Percentiles rank a stretch among this genome's conserved stretches.
Conservation (phyloP, 352 stramenopile species). For the Discostella stelligera region DNA sequence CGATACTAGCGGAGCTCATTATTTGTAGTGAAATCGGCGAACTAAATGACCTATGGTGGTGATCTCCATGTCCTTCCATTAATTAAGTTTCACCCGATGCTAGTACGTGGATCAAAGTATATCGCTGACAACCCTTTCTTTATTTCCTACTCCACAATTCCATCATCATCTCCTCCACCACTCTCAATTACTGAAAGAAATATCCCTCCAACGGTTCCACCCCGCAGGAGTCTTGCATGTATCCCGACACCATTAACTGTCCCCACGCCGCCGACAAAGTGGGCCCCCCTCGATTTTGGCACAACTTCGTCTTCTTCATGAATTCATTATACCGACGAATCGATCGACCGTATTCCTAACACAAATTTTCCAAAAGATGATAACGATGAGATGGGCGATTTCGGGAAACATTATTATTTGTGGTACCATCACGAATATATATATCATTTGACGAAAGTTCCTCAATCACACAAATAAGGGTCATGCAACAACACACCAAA, state of each 20-base stretch:
- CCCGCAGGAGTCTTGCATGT: slow-evolving; percentile 77
- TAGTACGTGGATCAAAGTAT: neutral
- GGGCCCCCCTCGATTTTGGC: slow-evolving; percentile 73
- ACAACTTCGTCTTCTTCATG: slow-evolving; percentile 79
- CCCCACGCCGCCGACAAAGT: slow-evolving; percentile 65
- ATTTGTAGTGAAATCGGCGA: no score
- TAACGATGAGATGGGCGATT: no score
- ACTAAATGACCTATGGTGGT: no score
- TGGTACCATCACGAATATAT: no score
- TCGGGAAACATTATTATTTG: no score
- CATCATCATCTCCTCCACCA: neutral
- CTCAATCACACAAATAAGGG: no score
- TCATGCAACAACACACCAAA: no score
- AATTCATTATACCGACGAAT: slow-evolving; percentile 69
- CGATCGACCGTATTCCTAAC: slow-evolving; percentile 62
- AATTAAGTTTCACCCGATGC: neutral
- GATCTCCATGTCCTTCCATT: neutral
- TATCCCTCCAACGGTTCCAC: slow-evolving; percentile 76
- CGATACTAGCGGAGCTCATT: no score
- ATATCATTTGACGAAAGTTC: no score
- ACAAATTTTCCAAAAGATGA: no score
- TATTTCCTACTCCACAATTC: neutral
- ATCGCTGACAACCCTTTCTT: neutral
- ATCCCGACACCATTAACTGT: slow-evolving; percentile 64
- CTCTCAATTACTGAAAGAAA: slow-evolving; percentile 64